These are phyloP conservation scores for Alternaria sp. DNA, from an alignment of 2,329 filamentous ascomycete species.

Conservation along the genomic window DNA sequence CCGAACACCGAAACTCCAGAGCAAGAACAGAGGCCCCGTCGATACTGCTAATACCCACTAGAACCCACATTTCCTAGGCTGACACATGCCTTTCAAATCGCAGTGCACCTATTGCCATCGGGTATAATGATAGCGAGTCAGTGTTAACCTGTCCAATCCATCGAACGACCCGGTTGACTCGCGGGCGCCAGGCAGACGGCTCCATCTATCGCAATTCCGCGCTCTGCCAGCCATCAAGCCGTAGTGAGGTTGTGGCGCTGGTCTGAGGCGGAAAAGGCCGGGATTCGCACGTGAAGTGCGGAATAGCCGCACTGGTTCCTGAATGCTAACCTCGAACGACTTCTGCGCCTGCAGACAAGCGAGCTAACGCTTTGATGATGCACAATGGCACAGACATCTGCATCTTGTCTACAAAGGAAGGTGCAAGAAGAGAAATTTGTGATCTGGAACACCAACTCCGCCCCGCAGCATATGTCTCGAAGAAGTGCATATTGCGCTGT, in stretches of 20 bases:
- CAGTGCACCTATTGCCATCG: slow-evolving; percentile 12
- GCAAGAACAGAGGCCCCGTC: background rate
- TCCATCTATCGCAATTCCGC: slow-evolving; percentile 6
- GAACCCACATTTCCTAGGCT: slow-evolving; percentile 20
- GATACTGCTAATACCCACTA: slow-evolving; percentile 10
- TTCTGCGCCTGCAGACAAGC: slow-evolving; percentile 7
- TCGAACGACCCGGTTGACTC: slow-evolving; percentile 19
- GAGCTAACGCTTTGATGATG: slow-evolving; percentile 8
- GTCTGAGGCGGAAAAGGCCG: slow-evolving; percentile 10
- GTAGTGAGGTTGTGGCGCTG: slow-evolving; percentile 6
- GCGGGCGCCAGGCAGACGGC: background rate
- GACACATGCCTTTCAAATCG: slow-evolving; percentile 8
- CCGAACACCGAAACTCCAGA: slow-evolving; percentile 1
- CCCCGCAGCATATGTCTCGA: slow-evolving; percentile 12
- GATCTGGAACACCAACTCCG: slow-evolving; percentile 11
- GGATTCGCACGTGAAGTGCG: background rate
- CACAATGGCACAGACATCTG: slow-evolving; percentile 13
- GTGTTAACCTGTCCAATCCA: background rate
- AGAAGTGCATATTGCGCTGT: slow-evolving; percentile 6
- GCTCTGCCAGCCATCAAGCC: slow-evolving; percentile 3
- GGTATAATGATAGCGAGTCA: slow-evolving; percentile 20
- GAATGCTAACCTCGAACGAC: slow-evolving; percentile 14
- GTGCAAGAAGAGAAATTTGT: slow-evolving; percentile 9
- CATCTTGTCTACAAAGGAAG: slow-evolving; percentile 18
- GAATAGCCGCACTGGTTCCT: slow-evolving; percentile 16